Evolutionary conservation across 75 land plant species (phyloP).

Genomic region (Pinus tabuliformis): DNA sequence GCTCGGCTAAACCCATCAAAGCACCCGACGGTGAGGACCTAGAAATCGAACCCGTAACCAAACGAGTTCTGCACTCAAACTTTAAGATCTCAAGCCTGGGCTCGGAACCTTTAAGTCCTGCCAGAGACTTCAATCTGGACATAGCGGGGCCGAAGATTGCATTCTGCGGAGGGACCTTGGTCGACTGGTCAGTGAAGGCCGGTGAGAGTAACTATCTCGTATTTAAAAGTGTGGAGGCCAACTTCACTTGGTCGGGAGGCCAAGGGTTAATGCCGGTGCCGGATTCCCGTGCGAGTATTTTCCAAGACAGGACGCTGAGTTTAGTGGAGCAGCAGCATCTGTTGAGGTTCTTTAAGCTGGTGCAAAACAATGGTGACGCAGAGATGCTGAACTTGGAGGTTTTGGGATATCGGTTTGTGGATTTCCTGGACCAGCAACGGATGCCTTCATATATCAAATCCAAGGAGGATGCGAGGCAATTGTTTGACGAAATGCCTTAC

Average conservation of each 20-base stretch:
- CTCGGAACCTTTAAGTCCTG: slow-evolving; percentile 23
- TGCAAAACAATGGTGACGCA: slow-evolving; percentile 33
- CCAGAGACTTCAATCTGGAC: slow-evolving; percentile 57
- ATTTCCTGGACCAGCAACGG: slow-evolving; percentile 57
- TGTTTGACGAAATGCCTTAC: too few species aligned
- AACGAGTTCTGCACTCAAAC: slow-evolving; percentile 26
- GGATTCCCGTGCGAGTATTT: slow-evolving; percentile 69
- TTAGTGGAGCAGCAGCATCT: slow-evolving; percentile 69
- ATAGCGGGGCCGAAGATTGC: slow-evolving; percentile 66
- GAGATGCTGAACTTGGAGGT: slow-evolving; percentile 41
- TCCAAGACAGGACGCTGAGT: slow-evolving; percentile 56
- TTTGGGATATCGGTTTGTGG: slow-evolving; percentile 62
- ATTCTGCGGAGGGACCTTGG: slow-evolving; percentile 58
- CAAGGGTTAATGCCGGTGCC: slow-evolving; percentile 58
- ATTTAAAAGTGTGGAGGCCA: slow-evolving; percentile 80
- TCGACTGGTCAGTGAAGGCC: slow-evolving; percentile 55
- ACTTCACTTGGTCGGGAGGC: slow-evolving; percentile 28
- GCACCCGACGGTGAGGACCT: background rate
- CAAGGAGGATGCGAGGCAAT: too few species aligned
- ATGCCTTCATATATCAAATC: too few species aligned
- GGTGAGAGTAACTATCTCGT: slow-evolving; percentile 71
- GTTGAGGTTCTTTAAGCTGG: slow-evolving; percentile 76
- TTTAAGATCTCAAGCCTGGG: slow-evolving; percentile 31
- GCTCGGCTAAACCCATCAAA: background rate
- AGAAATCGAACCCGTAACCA: background rate